Evolutionary conservation across 177 flowering plant genomes (phyloP).

Genomic region (Telopea speciosissima): DNA sequence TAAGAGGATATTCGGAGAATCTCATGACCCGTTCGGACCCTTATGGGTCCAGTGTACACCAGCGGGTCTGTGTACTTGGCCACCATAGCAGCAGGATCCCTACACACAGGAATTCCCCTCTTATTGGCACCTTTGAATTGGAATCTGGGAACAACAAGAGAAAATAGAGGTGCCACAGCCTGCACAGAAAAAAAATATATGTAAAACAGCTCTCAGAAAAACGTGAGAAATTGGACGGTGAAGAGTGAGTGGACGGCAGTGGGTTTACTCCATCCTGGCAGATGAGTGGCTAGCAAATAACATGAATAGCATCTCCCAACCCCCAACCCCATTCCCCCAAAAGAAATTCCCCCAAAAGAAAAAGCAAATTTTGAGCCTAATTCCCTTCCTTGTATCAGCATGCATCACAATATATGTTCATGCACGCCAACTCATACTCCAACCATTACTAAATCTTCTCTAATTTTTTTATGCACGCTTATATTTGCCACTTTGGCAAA

Average conservation of each 20-base stretch:
- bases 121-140: slow-evolving; percentile 98
- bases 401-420: too few species aligned
- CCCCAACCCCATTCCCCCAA: background rate
- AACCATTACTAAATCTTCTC: too few species aligned
- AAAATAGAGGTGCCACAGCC: slow-evolving; percentile 94
- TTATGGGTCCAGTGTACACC: slow-evolving; percentile 96
- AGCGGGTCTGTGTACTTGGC: slow-evolving; percentile 96
- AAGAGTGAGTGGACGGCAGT: background rate
- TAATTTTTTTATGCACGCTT: too few species aligned
- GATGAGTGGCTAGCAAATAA: background rate
- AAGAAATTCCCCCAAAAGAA: too few species aligned
- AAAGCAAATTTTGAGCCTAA: too few species aligned
- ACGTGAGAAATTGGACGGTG: background rate
- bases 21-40: slow-evolving; percentile 95
- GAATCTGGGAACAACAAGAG: slow-evolving; percentile 70
- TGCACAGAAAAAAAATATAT: slow-evolving; percentile 20
- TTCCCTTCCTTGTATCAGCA: too few species aligned
- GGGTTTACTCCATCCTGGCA: background rate
- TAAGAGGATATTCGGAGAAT: slow-evolving; percentile 78
- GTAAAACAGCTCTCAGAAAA: background rate
- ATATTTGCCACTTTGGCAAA: too few species aligned
- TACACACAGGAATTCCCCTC: slow-evolving; percentile 91
- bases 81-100: slow-evolving; percentile 83
- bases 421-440: too few species aligned
- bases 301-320: background rate